Percentiles rank a stretch among this genome's conserved stretches.
phyloP scores from a whole-genome alignment of 306 rosid species.

The Parietaria judaica region DNA sequence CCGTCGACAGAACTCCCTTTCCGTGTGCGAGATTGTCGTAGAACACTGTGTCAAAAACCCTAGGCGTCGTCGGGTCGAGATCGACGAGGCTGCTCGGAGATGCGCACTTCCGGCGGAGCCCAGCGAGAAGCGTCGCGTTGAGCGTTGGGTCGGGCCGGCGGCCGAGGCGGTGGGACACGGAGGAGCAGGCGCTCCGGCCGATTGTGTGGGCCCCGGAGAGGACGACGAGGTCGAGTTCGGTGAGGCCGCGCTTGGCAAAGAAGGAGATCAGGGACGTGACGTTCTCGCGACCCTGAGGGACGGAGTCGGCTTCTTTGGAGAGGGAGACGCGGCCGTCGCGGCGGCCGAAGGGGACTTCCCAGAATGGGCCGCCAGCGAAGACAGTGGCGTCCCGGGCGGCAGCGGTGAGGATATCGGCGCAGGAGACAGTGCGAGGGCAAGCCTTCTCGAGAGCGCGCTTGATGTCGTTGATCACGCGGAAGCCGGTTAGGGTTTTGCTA shows the following conservation, averaged over 20 bases:
- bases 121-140: conserved; percentile 33
- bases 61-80: conserved; percentile 67
- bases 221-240: conserved; percentile 65
- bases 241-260: conserved; percentile 42
- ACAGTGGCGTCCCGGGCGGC: conserved; percentile 87
- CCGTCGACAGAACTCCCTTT: conserved; percentile 60
- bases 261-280: conserved; percentile 38
- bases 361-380: conserved; percentile 76
- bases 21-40: conserved; percentile 61
- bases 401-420: conserved; percentile 78
- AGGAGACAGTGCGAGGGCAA: conserved; percentile 77
- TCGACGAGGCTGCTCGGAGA: conserved; percentile 31
- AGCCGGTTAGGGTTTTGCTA: conserved; percentile 69
- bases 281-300: conserved; percentile 84
- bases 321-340: conserved; percentile 57
- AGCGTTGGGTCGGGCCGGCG: conserved; percentile 60
- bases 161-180: conserved; percentile 48
- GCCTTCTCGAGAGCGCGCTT: conserved; percentile 49
- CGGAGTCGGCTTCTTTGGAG: conserved; percentile 52
- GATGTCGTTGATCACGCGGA: conserved; percentile 59
- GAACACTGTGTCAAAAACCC: conserved; percentile 49
- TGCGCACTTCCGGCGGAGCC: conserved; percentile 47
- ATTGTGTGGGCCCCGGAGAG: conserved; percentile 85
- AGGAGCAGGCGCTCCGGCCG: conserved; percentile 56
- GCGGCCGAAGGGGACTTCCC: conserved; percentile 85